These are phyloP conservation scores for Lentinula sp. DNA, from an alignment of 768 basidiomycete genomes.

Conservation along the genomic window DNA sequence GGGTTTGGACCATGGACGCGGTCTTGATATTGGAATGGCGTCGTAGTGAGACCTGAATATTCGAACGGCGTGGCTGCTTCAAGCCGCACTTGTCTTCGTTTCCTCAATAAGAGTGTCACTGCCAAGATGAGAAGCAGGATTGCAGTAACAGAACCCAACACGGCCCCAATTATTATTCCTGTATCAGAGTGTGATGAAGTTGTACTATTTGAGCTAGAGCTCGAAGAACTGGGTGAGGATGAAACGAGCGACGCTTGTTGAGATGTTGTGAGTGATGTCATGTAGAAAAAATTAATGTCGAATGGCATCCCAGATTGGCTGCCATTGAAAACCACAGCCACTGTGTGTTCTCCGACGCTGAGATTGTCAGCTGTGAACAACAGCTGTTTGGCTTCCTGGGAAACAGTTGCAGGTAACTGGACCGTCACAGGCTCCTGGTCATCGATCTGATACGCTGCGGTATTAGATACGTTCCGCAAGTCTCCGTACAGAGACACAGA, in stretches of 20 bases:
- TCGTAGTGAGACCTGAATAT: neutral
- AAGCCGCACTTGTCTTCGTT: neutral
- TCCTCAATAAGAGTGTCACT: neutral
- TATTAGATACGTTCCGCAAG: neutral
- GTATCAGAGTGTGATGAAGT: neutral
- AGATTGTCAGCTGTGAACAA: neutral
- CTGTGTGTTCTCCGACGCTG: neutral
- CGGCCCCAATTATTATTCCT: neutral
- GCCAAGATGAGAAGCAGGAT: neutral
- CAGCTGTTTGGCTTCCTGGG: neutral
- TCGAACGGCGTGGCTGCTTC: neutral
- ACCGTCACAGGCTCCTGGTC: neutral
- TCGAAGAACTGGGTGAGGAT: neutral
- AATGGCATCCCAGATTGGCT: slow-evolving; percentile 1
- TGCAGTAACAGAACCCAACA: neutral
- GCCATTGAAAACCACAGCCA: neutral
- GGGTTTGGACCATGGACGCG: neutral
- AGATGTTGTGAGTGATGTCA: neutral
- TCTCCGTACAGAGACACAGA: neutral
- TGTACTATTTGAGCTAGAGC: too few species aligned
- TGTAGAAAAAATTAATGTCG: neutral
- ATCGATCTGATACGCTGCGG: neutral
- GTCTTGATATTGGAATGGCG: neutral
- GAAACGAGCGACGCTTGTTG: neutral
- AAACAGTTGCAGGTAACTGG: neutral